phyloP scores from a whole-genome alignment of 805 yeast species.

The Lipomyces kockii region DNA sequence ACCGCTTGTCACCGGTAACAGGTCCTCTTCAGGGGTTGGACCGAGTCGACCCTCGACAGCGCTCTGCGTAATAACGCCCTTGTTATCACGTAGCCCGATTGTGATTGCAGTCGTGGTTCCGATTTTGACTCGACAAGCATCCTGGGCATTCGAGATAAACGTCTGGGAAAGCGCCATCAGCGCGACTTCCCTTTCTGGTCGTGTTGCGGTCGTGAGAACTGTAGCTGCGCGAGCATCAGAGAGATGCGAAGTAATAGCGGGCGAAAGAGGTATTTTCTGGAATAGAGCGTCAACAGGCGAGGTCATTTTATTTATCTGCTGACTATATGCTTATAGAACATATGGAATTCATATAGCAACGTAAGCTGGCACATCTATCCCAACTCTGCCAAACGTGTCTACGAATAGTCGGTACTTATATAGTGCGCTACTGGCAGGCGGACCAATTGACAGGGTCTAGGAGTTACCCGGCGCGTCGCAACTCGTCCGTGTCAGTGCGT shows the following conservation, averaged over 20 bases:
- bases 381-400: not conserved
- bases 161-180: conserved; percentile 22
- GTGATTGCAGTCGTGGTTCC: conserved; percentile 29
- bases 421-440: not conserved
- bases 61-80: conserved; percentile 26
- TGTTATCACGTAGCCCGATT: conserved; percentile 19
- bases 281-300: conserved; percentile 19
- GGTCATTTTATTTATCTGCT: not conserved
- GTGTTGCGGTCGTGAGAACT: conserved; percentile 27
- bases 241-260: conserved; percentile 21
- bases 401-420: not conserved
- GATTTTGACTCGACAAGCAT: conserved; percentile 33
- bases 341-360: too few species aligned
- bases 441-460: not conserved
- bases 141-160: conserved; percentile 27
- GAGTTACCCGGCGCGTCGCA: not conserved
- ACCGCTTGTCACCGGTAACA: not conserved
- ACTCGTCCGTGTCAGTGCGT: conserved; percentile 5
- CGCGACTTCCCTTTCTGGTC: conserved; percentile 3
- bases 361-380: too few species aligned
- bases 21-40: not conserved
- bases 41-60: conserved; percentile 21
- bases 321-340: not conserved
- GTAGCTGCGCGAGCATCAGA: conserved; percentile 36
- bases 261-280: not conserved